Evolutionary conservation across 345 rosid genomes (phyloP), one percentile per base, ranked within the genome.

Genomic region (Tarenaya hassleriana): DNA sequence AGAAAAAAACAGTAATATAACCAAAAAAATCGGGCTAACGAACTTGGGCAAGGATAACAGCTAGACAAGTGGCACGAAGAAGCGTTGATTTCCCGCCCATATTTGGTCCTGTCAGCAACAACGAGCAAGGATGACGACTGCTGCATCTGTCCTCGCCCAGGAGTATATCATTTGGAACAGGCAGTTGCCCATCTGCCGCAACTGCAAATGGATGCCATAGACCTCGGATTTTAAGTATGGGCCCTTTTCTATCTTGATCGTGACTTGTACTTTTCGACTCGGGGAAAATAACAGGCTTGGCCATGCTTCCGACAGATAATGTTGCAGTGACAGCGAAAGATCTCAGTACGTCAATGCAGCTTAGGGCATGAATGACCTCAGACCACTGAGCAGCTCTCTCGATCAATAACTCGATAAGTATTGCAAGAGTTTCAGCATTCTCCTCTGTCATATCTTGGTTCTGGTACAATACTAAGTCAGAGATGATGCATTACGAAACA

Each of bases 31-130:
- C n/a, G n/a, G 14, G 32, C 41, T 7, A 52, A 62, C 83, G 57
- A 41, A 91, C 96, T 81, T 87, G 98, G 37, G 95, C 83, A 62
- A 91, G 63, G 66, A 91, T 76, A 58, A 87, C 89, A 34, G 98
- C 81, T 34, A 87, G 77, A 70, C 95, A 91, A 15, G 96, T 77
- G 40, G 95, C 85, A 7, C 98, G 95, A 50, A 91, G 69, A 65
- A 91, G 95, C 40, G 98, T 87, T 57, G 96, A 87, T 74, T 91
- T 91, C 37, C 98, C 98, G 45, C 98, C 96, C 98, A 91, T 91
- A 63, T 91, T 91, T 14, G 98, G 98, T 67, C 96, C 98, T 15
- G 96, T 91, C 69, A 91, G 71, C 50, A 87, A 64, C 69, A 91
- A 69, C 4, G 84, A 70, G 59, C 68, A 67, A 49, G 89, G 83